Evolutionary conservation across 1,139 yeast genomes (phyloP).

Genomic region (Magnusiomyces magnusii): DNA sequence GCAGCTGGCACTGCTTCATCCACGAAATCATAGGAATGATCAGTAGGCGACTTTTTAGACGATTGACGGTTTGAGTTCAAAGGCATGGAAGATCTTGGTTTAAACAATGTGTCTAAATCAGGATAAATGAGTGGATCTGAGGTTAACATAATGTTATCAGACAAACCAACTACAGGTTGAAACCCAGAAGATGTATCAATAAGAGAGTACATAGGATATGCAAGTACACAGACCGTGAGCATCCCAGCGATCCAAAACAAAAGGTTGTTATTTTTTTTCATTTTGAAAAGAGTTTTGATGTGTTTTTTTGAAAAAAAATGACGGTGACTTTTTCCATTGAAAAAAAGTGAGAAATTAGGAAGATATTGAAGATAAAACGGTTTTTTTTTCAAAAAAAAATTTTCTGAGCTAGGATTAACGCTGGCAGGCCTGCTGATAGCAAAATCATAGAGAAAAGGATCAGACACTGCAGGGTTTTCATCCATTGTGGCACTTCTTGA

Average conservation of each 20-base stretch:
- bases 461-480: not conserved
- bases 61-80: conserved; percentile 4
- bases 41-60: conserved; percentile 12
- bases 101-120: conserved; percentile 4
- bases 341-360: not conserved
- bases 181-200: not conserved
- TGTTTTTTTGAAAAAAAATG: not conserved
- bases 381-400: not conserved
- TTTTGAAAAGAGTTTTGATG: not conserved
- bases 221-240: not conserved
- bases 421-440: not conserved
- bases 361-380: not conserved
- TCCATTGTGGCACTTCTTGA: not conserved
- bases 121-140: conserved; percentile 9
- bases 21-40: conserved; percentile 7
- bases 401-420: not conserved
- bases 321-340: not conserved
- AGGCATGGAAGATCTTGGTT: conserved; percentile 2
- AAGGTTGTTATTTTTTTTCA: not conserved
- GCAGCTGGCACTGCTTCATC: conserved; percentile 11
- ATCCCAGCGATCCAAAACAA: not conserved
- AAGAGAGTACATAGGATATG: not conserved
- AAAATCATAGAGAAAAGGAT: not conserved
- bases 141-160: not conserved
- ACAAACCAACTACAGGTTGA: not conserved